Percentiles rank a stretch among this genome's conserved stretches.
Evolutionary conservation across 2,329 filamentous ascomycete species (phyloP).

Genomic region (Aspergillus sp.): DNA sequence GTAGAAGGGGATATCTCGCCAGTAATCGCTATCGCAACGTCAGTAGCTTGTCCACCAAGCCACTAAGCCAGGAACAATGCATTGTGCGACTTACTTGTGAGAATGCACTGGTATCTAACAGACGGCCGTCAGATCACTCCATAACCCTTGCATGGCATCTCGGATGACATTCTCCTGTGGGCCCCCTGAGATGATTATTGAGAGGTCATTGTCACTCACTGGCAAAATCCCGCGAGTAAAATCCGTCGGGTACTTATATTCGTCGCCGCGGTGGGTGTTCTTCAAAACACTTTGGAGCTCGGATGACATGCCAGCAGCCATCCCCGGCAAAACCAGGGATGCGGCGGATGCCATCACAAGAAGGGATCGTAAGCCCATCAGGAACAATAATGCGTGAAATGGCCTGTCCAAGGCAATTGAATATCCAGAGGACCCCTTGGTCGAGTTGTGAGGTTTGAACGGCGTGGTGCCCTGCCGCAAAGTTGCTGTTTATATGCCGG

Average conservation of each 20-base stretch:
- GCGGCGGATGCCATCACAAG: slow-evolving; percentile 20
- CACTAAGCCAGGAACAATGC: background rate
- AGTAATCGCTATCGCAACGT: slow-evolving; percentile 53
- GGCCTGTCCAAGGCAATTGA: background rate
- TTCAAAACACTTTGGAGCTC: slow-evolving; percentile 55
- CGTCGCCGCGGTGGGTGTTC: slow-evolving; percentile 50
- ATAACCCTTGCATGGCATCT: background rate
- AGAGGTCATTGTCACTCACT: slow-evolving; percentile 31
- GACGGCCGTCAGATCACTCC: background rate
- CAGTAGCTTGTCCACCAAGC: background rate
- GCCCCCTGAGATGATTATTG: too few species aligned
- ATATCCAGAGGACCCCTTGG: too few species aligned
- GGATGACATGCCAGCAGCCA: slow-evolving; percentile 35
- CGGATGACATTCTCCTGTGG: background rate
- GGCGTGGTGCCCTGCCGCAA: too few species aligned
- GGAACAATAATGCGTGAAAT: background rate
- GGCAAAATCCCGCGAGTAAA: slow-evolving; percentile 60
- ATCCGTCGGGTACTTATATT: slow-evolving; percentile 61
- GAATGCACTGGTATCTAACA: slow-evolving; percentile 40
- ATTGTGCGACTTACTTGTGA: slow-evolving; percentile 32
- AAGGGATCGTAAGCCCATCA: slow-evolving; percentile 12
- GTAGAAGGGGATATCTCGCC: slow-evolving; percentile 46
- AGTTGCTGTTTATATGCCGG: too few species aligned
- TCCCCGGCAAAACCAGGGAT: slow-evolving; percentile 21
- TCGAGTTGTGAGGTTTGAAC: too few species aligned